phyloP scores from a whole-genome alignment of 345 rosid genomes.

The Ceriops tagal region DNA sequence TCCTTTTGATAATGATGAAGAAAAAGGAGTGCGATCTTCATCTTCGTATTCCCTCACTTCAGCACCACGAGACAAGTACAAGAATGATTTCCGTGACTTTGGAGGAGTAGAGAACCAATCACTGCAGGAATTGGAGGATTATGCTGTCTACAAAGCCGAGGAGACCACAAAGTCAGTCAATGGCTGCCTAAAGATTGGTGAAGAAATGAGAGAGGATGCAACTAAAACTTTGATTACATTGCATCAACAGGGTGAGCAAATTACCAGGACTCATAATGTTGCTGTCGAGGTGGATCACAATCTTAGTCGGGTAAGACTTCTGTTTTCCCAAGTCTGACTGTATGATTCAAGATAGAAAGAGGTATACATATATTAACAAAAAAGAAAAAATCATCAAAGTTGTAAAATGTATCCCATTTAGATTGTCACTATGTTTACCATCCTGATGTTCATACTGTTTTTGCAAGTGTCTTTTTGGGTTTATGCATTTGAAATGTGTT shows the following conservation, averaged over 20 bases:
- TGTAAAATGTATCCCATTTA: not conserved
- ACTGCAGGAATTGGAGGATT: constrained; percentile 79
- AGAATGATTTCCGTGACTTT: constrained; percentile 67
- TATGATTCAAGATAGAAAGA: not conserved
- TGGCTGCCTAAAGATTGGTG: constrained; percentile 81
- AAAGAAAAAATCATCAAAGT: not conserved
- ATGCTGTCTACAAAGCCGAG: constrained; percentile 88
- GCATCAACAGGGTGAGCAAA: constrained; percentile 92
- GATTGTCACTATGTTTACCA: not conserved
- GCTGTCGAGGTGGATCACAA: constrained; percentile 83
- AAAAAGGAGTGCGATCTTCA: constrained; percentile 27
- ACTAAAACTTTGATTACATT: constrained; percentile 68
- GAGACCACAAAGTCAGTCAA: constrained; percentile 81
- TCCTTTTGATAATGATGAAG: constrained; percentile 51
- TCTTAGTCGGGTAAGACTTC: constrained; percentile 76
- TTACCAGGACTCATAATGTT: constrained; percentile 59
- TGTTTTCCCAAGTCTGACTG: not conserved
- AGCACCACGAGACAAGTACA: constrained; percentile 50
- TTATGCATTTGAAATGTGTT: not conserved
- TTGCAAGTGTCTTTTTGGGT: not conserved
- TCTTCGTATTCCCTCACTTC: constrained; percentile 41
- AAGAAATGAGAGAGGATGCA: constrained; percentile 82
- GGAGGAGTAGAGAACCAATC: constrained; percentile 91
- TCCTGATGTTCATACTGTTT: too few species aligned
- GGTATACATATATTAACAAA: not conserved